Evolutionary conservation across 495 filamentous ascomycete species (phyloP).

Genomic region (Daldinia loculata): DNA sequence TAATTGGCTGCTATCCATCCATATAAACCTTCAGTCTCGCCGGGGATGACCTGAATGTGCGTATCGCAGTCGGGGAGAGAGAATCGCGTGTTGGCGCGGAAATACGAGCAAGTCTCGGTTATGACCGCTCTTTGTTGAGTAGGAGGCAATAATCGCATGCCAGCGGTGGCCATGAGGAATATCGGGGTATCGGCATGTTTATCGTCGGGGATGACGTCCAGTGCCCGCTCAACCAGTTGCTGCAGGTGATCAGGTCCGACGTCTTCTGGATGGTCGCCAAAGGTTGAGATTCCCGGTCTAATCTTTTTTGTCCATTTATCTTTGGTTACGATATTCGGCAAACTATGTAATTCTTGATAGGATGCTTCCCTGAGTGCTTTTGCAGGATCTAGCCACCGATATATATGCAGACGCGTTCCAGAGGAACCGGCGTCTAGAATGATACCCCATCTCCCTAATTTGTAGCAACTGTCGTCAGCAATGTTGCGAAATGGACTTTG

Average conservation of each 20-base stretch:
- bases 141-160: conserved; percentile 88
- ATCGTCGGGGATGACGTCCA: conserved; percentile 78
- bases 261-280: conserved; percentile 75
- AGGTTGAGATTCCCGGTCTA: conserved; percentile 89
- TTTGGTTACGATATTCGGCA: conserved; percentile 84
- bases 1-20: conserved; percentile 99
- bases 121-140: conserved; percentile 74
- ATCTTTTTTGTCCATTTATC: conserved; percentile 94
- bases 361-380: conserved; percentile 70
- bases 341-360: conserved; percentile 66
- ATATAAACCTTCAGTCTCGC: conserved; percentile 97
- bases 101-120: conserved; percentile 82
- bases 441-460: conserved; percentile 63
- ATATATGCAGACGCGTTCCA: conserved; percentile 92
- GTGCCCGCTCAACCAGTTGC: conserved; percentile 81
- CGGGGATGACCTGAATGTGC: conserved; percentile 94
- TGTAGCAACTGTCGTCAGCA: conserved; percentile 20
- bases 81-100: conserved; percentile 80
- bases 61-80: conserved; percentile 86
- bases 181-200: conserved; percentile 86
- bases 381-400: conserved; percentile 84
- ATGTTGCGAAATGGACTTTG: not conserved
- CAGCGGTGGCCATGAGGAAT: conserved; percentile 96
- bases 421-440: conserved; percentile 72
- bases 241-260: conserved; percentile 86